Evolutionary conservation across 208 protist genomes (phyloP).

Genomic region (Willaertia magna): DNA sequence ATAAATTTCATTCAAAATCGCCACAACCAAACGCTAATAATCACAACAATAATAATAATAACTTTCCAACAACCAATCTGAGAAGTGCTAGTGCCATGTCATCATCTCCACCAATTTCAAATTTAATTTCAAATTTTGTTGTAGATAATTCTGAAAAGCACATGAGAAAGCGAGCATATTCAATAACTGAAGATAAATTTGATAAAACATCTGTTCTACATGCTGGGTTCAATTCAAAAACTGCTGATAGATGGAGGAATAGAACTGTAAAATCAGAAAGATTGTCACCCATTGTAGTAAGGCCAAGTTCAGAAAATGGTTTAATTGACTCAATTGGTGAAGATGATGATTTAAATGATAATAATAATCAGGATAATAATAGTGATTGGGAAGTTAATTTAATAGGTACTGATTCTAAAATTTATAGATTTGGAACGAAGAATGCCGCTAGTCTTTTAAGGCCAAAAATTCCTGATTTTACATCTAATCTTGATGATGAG

Average conservation of each 20-base stretch:
- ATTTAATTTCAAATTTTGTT: not conserved
- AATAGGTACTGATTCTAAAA: not conserved
- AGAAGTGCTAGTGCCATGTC: not conserved
- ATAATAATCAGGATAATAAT: not conserved
- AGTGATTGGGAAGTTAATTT: not conserved
- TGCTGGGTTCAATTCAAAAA: too few relatives aligned
- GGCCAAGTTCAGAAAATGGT: not conserved
- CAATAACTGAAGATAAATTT: not conserved
- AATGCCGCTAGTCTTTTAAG: too few relatives aligned
- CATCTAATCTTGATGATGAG: too few relatives aligned
- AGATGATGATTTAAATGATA: not conserved
- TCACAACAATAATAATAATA: not conserved
- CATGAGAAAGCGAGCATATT: too few relatives aligned
- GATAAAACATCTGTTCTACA: not conserved
- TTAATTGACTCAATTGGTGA: not conserved
- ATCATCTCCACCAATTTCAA: not conserved
- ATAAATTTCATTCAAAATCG: too few relatives aligned
- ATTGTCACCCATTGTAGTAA: too few relatives aligned
- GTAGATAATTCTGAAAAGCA: not conserved
- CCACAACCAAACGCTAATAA: not conserved
- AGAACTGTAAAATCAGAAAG: too few relatives aligned
- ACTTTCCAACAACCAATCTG: too few relatives aligned
- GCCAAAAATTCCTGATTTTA: too few relatives aligned
- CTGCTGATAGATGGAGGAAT: too few relatives aligned
- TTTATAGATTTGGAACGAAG: not conserved